phyloP scores from a whole-genome alignment of 352 stramenopile genomes.

The Labyrinthula sp. region DNA sequence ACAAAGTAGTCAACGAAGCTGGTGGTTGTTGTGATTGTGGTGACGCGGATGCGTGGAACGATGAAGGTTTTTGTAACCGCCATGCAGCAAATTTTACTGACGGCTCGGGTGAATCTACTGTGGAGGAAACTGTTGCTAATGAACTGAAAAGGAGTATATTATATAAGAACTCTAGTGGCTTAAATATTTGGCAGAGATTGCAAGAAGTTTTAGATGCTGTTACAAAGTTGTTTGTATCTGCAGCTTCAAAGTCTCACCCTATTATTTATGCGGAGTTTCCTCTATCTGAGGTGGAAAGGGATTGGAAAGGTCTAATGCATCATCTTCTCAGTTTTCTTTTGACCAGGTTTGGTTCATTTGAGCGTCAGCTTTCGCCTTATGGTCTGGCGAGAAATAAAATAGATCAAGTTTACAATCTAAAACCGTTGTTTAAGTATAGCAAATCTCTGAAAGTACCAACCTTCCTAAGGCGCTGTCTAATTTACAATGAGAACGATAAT shows the following conservation, averaged over 20 bases:
- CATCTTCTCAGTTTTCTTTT: too few species aligned
- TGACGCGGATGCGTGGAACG: conserved; percentile 81
- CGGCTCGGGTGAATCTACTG: neutral
- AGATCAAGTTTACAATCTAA: too few species aligned
- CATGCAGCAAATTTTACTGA: conserved; percentile 48
- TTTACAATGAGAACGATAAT: too few species aligned
- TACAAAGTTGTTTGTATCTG: conserved; percentile 1
- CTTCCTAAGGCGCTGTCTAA: too few species aligned
- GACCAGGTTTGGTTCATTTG: too few species aligned
- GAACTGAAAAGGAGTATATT: conserved; percentile 8
- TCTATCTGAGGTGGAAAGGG: too few species aligned
- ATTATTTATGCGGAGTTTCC: too few species aligned
- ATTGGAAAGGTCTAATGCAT: too few species aligned
- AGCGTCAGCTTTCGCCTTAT: too few species aligned
- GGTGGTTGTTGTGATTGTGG: conserved; percentile 90
- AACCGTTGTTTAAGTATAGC: too few species aligned
- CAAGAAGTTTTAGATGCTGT: conserved; percentile 13
- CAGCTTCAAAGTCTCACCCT: conserved; percentile 10
- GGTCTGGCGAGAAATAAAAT: too few species aligned
- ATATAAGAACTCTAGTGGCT: conserved; percentile 3
- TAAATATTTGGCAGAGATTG: conserved; percentile 22
- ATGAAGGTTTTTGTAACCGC: conserved; percentile 68
- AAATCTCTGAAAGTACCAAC: too few species aligned
- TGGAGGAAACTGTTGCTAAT: conserved; percentile 6
- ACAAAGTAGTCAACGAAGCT: conserved; percentile 64